phyloP scores from a whole-genome alignment of 1,139 yeast genomes.

The Nakaseomyces glabratus region DNA sequence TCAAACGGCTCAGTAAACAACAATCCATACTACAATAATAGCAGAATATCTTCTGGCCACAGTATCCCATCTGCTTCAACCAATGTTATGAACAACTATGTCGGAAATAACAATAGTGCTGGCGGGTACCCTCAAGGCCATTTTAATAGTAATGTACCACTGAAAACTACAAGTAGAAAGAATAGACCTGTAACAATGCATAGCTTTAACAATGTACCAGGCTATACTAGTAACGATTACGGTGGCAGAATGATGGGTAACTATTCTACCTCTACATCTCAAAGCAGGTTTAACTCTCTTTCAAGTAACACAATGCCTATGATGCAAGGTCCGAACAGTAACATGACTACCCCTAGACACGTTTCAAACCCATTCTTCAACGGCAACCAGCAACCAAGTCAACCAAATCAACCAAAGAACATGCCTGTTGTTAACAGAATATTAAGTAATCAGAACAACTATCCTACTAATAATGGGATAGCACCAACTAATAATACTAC shows the following conservation, averaged over 20 bases:
- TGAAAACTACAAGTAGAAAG: slow-evolving; percentile 30
- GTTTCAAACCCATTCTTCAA: slow-evolving; percentile 3
- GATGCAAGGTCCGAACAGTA: slow-evolving; percentile 2
- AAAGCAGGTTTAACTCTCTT: slow-evolving; percentile 13
- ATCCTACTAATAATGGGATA: not conserved
- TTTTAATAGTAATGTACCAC: not conserved
- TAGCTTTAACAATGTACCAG: slow-evolving; percentile 27
- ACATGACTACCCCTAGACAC: slow-evolving; percentile 1
- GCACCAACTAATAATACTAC: not conserved
- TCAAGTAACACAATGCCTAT: slow-evolving; percentile 13
- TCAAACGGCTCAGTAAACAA: not conserved
- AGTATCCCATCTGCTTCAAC: not conserved
- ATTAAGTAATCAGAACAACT: not conserved
- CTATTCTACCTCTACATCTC: slow-evolving; percentile 10
- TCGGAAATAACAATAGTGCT: not conserved
- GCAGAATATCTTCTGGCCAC: slow-evolving; percentile 6
- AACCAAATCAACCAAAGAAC: not conserved
- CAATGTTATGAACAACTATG: not conserved
- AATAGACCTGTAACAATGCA: slow-evolving; percentile 28
- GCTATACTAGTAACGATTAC: slow-evolving; percentile 15
- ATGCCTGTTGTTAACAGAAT: slow-evolving; percentile 6
- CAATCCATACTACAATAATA: slow-evolving; percentile 7
- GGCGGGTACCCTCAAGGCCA: not conserved
- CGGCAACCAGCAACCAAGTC: not conserved
- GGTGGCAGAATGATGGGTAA: slow-evolving; percentile 10